These are phyloP conservation scores for Sclerotinia trifoliorum DNA, from an alignment of 2,329 filamentous ascomycete species.

Conservation along the genomic window DNA sequence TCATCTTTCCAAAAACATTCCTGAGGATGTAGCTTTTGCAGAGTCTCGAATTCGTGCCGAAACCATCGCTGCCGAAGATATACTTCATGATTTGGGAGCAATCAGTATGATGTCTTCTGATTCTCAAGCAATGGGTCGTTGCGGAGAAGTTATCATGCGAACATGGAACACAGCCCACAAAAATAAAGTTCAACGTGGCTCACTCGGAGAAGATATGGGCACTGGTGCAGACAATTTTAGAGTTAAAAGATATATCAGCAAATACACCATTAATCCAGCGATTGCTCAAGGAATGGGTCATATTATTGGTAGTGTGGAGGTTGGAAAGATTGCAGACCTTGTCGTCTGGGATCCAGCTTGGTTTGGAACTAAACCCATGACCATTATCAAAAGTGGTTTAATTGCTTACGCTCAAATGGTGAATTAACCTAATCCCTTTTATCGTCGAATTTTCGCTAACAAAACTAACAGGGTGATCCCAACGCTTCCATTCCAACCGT, in stretches of 20 bases:
- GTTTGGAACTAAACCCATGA: conserved; percentile 82
- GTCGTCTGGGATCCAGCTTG: conserved; percentile 81
- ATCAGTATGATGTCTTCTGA: conserved; percentile 98
- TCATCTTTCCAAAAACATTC: conserved; percentile 86
- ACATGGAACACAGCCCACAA: conserved; percentile 98
- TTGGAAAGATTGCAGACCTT: conserved; percentile 86
- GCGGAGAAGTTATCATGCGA: conserved; percentile 86
- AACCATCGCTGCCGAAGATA: conserved; percentile 95
- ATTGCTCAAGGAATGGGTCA: conserved; percentile 88
- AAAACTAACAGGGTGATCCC: conserved; percentile 62
- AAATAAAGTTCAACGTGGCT: conserved; percentile 84
- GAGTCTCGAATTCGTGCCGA: conserved; percentile 92
- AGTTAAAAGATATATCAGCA: conserved; percentile 89
- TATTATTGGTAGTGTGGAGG: conserved; percentile 80
- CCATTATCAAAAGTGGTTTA: conserved; percentile 84
- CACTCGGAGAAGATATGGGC: conserved; percentile 72
- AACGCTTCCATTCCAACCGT: conserved; percentile 86
- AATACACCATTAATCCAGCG: conserved; percentile 95
- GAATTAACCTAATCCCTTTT: conserved; percentile 35
- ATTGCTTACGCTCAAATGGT: conserved; percentile 84
- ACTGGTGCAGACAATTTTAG: conserved; percentile 85
- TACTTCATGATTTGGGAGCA: conserved; percentile 89
- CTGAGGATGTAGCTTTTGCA: conserved; percentile 93
- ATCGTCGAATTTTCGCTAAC: conserved; percentile 4
- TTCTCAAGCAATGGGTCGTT: conserved; percentile 94